Conservation (phyloP, 2,329 filamentous ascomycete species). For the Aspergillus aculeatus region DNA sequence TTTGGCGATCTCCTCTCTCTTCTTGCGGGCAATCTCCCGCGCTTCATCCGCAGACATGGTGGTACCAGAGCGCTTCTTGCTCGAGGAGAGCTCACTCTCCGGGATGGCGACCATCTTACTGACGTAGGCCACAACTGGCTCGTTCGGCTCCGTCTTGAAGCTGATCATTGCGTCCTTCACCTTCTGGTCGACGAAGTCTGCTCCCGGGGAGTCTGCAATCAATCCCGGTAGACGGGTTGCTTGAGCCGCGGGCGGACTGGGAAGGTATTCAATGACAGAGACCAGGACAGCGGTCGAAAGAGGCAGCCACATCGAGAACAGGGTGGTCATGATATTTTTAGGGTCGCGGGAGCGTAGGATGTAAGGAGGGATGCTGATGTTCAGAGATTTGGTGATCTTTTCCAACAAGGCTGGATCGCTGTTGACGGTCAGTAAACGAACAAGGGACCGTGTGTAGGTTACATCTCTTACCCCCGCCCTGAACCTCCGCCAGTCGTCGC, state of each 20-base stretch:
- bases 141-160: conserved; percentile 68
- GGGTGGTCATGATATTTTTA: conserved; percentile 74
- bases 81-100: conserved; percentile 85
- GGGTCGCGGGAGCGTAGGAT: conserved; percentile 80
- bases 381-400: conserved; percentile 91
- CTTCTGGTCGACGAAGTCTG: conserved; percentile 64
- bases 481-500: conserved; percentile 80
- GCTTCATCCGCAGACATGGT: conserved; percentile 85
- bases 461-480: conserved; percentile 66
- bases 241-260: conserved; percentile 79
- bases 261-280: conserved; percentile 88
- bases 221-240: conserved; percentile 75
- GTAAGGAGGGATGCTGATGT: conserved; percentile 79
- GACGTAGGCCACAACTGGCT: conserved; percentile 88
- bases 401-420: conserved; percentile 78
- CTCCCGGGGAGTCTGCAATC: conserved; percentile 75
- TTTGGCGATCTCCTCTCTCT: conserved; percentile 81
- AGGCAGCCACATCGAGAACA: conserved; percentile 89
- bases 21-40: conserved; percentile 79
- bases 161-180: conserved; percentile 78
- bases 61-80: conserved; percentile 68
- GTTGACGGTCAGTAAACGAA: conserved; percentile 34
- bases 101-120: conserved; percentile 98
- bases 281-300: conserved; percentile 89
- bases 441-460: not conserved